Base-by-base conservation (phyloP, 1,284 basidiomycete species). In the Sphaerobolus stellatus region DNA sequence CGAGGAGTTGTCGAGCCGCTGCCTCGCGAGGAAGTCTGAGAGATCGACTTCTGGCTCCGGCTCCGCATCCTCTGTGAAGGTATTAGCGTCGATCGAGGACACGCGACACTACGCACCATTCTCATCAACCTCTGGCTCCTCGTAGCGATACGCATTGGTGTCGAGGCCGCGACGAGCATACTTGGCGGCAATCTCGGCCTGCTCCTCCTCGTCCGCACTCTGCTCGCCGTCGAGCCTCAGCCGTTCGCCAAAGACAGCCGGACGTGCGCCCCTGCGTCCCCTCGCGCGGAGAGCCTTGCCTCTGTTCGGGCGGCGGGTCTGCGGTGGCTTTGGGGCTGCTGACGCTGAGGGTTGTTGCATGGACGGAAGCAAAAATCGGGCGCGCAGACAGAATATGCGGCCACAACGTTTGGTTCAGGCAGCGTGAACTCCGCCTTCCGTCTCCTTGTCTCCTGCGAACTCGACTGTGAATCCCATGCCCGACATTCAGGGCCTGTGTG, bases 221-320 rank as follows among this genome's bases (percentile, higher is more conserved):
- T 74, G 75, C 44, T 76, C 73, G 34, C 75, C 72, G 2, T 61
- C 57, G 5, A 87, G 72, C 4, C 82, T 56, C 8, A 88, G 72
- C 11, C 84, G 80, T 62, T 77, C 72, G 8, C 68, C 64, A 62
- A 86, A 89, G 59, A 81, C 81, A 53, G 86, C 84, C 6, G 83
- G 80, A 47, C 84, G 80, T 5, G 84, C 83, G 1, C 83, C 78
- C 38, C 78, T 72, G 43, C 84, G 71, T 18, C 87, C 84, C 14
- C 83, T 71, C 14, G 86, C 84, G 38, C 86, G 80, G 30, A 88
- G 75, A 63, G 84, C 86, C 68, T 89, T 90, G 2, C 86, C 87
- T 6, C 83, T 20, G 28, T 43, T 43, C 22, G n/a, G n/a, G n/a
- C n/a, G n/a, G n/a, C n/a, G n/a, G n/a, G n/a, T n/a, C n/a, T n/a